Percentiles rank a stretch among this genome's conserved stretches.
phyloP scores from a whole-genome alignment of 768 basidiomycete species.

The Podaxis sp. region DNA sequence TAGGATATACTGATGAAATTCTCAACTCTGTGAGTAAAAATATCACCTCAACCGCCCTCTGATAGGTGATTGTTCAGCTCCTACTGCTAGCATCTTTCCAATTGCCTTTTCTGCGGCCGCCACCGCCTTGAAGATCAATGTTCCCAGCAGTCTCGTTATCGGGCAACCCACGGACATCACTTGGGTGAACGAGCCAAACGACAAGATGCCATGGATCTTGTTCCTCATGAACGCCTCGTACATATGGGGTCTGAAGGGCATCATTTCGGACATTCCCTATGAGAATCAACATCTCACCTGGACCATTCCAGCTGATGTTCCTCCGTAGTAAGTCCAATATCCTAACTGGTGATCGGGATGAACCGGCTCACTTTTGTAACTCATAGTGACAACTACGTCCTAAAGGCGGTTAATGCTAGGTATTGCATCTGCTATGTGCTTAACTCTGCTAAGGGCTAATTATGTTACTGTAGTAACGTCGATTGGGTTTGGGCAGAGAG shows the following conservation, averaged over 20 bases:
- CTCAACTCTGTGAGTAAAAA: neutral
- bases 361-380: neutral
- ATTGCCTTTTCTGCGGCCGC: neutral
- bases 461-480: neutral
- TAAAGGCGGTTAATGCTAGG: neutral
- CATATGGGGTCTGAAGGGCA: neutral
- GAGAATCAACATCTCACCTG: neutral
- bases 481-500: neutral
- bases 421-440: neutral
- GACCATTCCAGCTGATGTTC: neutral
- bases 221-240: conserved; percentile 1
- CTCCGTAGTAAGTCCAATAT: neutral
- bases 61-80: neutral
- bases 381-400: neutral
- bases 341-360: neutral
- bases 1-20: too few species aligned
- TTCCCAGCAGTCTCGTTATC: neutral
- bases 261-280: neutral
- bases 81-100: neutral
- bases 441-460: neutral
- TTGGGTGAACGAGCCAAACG: neutral
- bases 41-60: neutral
- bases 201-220: neutral
- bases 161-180: neutral
- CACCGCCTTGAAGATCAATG: neutral